A percentile compares a stretch with the other conserved stretches of the same genome.
These are phyloP conservation scores for Mortierella sp. DNA, from an alignment of 371 early-diverging fungal species.

Conservation along the genomic window DNA sequence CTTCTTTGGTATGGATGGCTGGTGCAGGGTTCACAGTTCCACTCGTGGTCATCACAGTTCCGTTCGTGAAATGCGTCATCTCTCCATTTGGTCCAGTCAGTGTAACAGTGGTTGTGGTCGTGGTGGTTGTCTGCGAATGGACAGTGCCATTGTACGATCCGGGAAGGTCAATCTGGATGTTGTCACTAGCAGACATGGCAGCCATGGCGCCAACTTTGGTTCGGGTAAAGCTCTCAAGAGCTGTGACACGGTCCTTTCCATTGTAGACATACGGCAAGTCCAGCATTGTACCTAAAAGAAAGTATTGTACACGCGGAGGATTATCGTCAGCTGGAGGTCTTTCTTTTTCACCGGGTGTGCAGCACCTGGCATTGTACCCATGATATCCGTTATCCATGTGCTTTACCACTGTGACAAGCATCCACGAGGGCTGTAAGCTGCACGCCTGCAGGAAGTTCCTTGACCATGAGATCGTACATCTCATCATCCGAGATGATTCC, in stretches of 20 bases:
- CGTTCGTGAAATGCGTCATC: conserved; percentile 18
- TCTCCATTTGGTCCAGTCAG: conserved; percentile 11
- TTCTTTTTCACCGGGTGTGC: too few relatives aligned
- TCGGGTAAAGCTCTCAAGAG: conserved; percentile 31
- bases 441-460: conserved; percentile 64
- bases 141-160: conserved; percentile 17
- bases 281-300: conserved; percentile 63
- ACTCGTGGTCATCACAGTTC: conserved; percentile 9
- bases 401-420: conserved; percentile 62
- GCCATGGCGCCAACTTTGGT: conserved; percentile 53
- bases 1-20: conserved; percentile 20
- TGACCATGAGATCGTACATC: conserved; percentile 66
- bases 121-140: conserved; percentile 37
- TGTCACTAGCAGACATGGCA: conserved; percentile 42
- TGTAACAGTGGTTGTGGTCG: conserved; percentile 39
- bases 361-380: not conserved
- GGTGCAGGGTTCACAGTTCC: conserved; percentile 22
- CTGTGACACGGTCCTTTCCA: conserved; percentile 45
- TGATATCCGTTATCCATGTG: not conserved
- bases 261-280: conserved; percentile 64
- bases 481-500: conserved; percentile 76
- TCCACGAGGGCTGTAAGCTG: conserved; percentile 74
- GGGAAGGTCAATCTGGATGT: conserved; percentile 31
- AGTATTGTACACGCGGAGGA: too few relatives aligned
- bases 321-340: too few relatives aligned